Base-by-base conservation (phyloP, 2,329 filamentous ascomycete species). In the Cryphonectria carpinicola region DNA sequence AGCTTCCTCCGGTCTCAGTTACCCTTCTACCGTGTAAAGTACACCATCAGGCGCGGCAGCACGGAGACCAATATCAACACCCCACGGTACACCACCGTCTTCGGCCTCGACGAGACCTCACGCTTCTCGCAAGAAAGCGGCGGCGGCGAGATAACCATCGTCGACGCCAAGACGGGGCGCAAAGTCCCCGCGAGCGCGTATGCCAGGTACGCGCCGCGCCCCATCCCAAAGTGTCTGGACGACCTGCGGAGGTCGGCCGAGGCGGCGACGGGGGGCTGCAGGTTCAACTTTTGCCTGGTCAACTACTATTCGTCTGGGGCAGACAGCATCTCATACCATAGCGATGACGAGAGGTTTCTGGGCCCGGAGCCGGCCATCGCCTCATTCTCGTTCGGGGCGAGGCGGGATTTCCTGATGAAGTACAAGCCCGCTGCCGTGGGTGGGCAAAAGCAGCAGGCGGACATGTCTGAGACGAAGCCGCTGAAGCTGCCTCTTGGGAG, bases 281-380 rank as follows among this genome's bases (percentile, higher is more conserved):
- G 77, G 0, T 95, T 92, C 81, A 95, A 95, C 77, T 93, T 95
- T 78, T 92, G 90, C 71, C 85, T 95, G 1, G 91, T 95, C 5
- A 95, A 95, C 77, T 95, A 95, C 81, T 95, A 95, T 77, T 90
- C 90, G n/a, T 88, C 87, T 4, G 92, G 93, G 0, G 83, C 88
- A 7, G 92, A 95, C 78, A 93, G 90, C 74, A 95, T 95, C 65
- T 87, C 90, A 14, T 95, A 92, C 76, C 92, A 95, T 79, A 92
- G 90, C 65, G 93, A 95, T 74, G 92, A 95, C 76, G 93, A 95
- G 82, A 84, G 88, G 7, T 96, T 95, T 74, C 85, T 95, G 0
- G 93, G 92, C 0, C 74, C 81, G 0, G 81, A 90, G 25, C 92
- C 93, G 0, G 87, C 89, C 11, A 95, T 95, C 68, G 92, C 92